Evolutionary conservation across 1,284 basidiomycete species (phyloP), one percentile per base, ranked within the genome.

Genomic region (Heterobasidion annosum): DNA sequence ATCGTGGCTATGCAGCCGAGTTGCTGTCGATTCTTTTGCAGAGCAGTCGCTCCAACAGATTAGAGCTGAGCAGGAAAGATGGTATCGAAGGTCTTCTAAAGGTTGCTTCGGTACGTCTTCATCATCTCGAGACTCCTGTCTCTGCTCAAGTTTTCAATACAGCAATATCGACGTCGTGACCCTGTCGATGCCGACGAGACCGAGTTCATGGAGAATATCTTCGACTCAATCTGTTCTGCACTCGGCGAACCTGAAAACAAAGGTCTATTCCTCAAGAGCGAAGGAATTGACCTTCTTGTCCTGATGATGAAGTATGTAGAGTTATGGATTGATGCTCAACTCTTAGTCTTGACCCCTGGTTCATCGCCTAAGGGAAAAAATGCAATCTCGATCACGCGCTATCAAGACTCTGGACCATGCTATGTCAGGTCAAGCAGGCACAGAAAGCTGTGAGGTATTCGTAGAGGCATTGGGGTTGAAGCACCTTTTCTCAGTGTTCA

Each of bases 191-290:
- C 85, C 5, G 97, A 99, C 58, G 96, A 99, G 70, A 78, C 83
- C 9, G 97, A 99, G 67, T 98, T 93, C 68, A 93, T 98, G 90
- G 96, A 98, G 67, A 99, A 99, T 67, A 61, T 91, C 2, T 98
- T 99, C 63, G 91, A 98, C 68, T 72, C 85, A 0, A 69, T 99
- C 19, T 98, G 95, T 66, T 91, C 93, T 0, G 78, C 86, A 0
- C 73, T 95, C 32, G 79, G 77, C 8, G 89, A 92, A 64, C 73
- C 83, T 3, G 74, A 84, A 51, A 82, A 88, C 67, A 97, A 97
- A 68, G 67, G 76, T n/a, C 70, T 81, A 1, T 98, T 98, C 71
- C 70, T 94, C 8, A 79, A 85, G n/a, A 87, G 85, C 9, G 97
- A 99, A 68, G 97, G 97, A 1, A 83, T 94, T 10, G 97, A 99